phyloP scores from a whole-genome alignment of 2,329 filamentous ascomycete species.

The Sarocladium kiliense region DNA sequence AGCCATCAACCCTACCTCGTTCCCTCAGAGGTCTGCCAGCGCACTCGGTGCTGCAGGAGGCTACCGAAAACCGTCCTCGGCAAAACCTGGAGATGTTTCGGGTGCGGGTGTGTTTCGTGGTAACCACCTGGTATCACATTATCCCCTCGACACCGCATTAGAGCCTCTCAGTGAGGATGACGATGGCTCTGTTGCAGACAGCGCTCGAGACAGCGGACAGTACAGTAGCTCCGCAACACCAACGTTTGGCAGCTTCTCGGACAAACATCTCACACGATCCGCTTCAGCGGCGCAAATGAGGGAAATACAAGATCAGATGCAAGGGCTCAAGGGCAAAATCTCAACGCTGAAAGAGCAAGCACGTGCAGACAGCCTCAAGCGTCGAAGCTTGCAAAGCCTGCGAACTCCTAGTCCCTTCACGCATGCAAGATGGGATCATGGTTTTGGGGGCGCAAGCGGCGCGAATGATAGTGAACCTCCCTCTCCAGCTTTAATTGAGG shows the following conservation, averaged over 20 bases:
- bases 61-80: constrained; percentile 44
- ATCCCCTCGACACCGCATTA: constrained; percentile 37
- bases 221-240: constrained; percentile 39
- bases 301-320: constrained; percentile 76
- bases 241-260: constrained; percentile 34
- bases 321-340: constrained; percentile 79
- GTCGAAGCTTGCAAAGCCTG: constrained; percentile 70
- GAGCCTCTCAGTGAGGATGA: constrained; percentile 53
- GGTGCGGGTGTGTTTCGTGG: neutral
- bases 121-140: constrained; percentile 32
- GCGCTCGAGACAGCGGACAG: constrained; percentile 26
- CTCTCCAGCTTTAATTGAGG: neutral
- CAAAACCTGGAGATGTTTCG: constrained; percentile 11
- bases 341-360: constrained; percentile 74
- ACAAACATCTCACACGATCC: constrained; percentile 54
- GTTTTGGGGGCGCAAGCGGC: neutral
- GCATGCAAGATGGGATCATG: constrained; percentile 45
- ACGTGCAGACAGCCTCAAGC: constrained; percentile 70
- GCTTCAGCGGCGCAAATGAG: constrained; percentile 70
- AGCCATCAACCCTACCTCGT: constrained; percentile 23
- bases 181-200: constrained; percentile 22
- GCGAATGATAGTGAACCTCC: neutral
- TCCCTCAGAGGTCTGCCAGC: constrained; percentile 56
- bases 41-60: constrained; percentile 56
- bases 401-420: constrained; percentile 76